Evolutionary conservation across 768 basidiomycete genomes (phyloP), one percentile per base, ranked within the genome.

Genomic region (Steccherinum ochraceum): DNA sequence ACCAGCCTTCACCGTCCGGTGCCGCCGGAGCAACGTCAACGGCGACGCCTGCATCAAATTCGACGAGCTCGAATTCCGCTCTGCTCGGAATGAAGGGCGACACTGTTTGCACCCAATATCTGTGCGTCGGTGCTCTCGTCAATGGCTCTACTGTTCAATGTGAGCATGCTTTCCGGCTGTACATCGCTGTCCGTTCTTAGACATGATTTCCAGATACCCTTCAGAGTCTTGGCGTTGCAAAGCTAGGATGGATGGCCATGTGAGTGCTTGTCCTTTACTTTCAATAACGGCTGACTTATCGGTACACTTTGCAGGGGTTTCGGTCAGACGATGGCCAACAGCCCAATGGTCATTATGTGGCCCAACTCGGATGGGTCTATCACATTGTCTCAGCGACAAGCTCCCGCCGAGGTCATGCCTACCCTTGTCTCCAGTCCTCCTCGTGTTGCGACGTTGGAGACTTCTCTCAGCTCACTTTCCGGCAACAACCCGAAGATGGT

Each of bases 341-440:
- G 75, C 4, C 75, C 80, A 0, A 86, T 89, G 84, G 81, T 89
- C 52, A 81, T 88, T 24, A 77, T 81, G 72, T 89, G 86, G 86
- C 68, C 76, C 5, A 83, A 86, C 59, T 63, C 66, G 12, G 79
- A 85, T 56, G 80, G 81, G 10, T 63, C 71, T 19, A 69, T 85
- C 52, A 85, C 83, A 12, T 64, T 89, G 20, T 85, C 83, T 5
- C 86, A 89, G 60, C 75, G 86, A 18, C 67, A 64, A 24, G 80
- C 86, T 0, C 56, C 72, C 1, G 60, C 58, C 4, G 71, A 83
- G 53, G 68, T 71, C 3, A 77, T 79, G 78, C 86, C 86, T 4
- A 75, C 68, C 12, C 73, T 83, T 46, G 79, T 73, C 49, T 43
- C 69, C 4, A 72, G 61, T 52, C 84, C 84, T 13, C 74, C 79